Base-by-base conservation (phyloP, 495 filamentous ascomycete genomes). In the Zalerion maritima region DNA sequence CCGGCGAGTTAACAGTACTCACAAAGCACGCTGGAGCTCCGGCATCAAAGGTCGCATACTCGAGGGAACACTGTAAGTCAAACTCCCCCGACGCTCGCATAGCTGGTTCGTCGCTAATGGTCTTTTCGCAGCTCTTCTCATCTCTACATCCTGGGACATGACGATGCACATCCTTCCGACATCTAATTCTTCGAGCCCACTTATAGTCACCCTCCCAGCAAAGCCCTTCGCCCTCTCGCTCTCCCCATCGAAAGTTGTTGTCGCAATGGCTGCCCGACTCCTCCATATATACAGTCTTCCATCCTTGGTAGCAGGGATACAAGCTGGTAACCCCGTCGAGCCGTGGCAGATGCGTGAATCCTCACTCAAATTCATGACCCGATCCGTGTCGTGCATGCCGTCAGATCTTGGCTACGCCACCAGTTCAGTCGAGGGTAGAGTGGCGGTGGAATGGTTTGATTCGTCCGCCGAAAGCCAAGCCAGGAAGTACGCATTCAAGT, bases 381-480 rank as follows among this genome's bases (percentile, higher is more conserved):
- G 89, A 28, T 78, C 79, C 24, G 79, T 94, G 1, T 73, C 82
- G n/a, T 93, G 86, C 54, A 97, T 96, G 89, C 87, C 89, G 6
- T 81, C 82, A 37, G 87, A 91, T 43, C 78, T 73, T 4, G 89
- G 89, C 0, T 97, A 94, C 51, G 84, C 87, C 4, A 82, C 73
- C 0, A 75, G 69, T 12, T 78, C 71, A 37, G 94, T 97, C 47
- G 89, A 97, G 46, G 89, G 89, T 9, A 71, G 89, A 39, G 80
- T 94, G 0, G 87, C 84, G 0, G 89, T 97, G 1, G 89, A 97
- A 47, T 96, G 86, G 81, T 94, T 96, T 57, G 89, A 94, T 46
- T 77, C 86, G 8, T 78, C 71, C 5, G 60, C 72, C 18, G 74
- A 80, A 44, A 84, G 80, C 3, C 83, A 94, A 52, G 77, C 78